Evolutionary conservation across 768 basidiomycete genomes (phyloP).

Genomic region (Butyriboletus loyo): DNA sequence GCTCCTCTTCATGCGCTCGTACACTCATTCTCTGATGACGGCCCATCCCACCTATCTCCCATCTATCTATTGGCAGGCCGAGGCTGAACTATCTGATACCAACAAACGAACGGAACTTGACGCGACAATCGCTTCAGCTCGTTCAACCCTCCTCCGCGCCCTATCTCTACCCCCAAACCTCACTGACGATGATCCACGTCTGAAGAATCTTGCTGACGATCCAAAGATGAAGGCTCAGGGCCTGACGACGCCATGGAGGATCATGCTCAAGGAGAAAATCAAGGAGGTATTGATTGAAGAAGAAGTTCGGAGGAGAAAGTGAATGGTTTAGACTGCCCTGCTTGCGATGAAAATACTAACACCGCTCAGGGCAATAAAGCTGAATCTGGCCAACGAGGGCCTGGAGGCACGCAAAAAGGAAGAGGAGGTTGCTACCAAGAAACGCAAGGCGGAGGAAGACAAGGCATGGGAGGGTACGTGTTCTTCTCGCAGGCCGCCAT

Average conservation of each 20-base stretch:
- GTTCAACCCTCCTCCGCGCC: conserved; percentile 60
- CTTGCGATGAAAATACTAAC: conserved; percentile 1
- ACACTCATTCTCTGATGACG: background rate
- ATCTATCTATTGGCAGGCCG: conserved; percentile 51
- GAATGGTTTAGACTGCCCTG: conserved; percentile 26
- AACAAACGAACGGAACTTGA: conserved; percentile 79
- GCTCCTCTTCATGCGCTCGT: conserved; percentile 1
- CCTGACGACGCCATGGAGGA: conserved; percentile 57
- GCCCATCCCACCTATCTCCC: background rate
- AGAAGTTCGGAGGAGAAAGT: conserved; percentile 83
- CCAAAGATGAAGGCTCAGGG: conserved; percentile 32
- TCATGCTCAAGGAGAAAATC: conserved; percentile 63
- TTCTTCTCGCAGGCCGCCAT: background rate
- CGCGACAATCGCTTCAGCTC: conserved; percentile 74
- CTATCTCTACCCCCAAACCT: conserved; percentile 60
- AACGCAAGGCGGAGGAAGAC: conserved; percentile 88
- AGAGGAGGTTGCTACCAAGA: conserved; percentile 70
- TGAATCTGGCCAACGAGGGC: conserved; percentile 90
- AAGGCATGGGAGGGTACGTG: conserved; percentile 81
- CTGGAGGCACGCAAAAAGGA: conserved; percentile 92
- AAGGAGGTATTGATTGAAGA: conserved; percentile 90
- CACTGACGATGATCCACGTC: conserved; percentile 53
- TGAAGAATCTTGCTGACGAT: conserved; percentile 44
- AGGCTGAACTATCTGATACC: conserved; percentile 77
- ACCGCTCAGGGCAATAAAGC: conserved; percentile 72